A percentile compares a stretch with the other conserved stretches of the same genome.
Evolutionary conservation across 371 early-diverging fungal genomes (phyloP).

Genomic region (Lichtheimia corymbifera): DNA sequence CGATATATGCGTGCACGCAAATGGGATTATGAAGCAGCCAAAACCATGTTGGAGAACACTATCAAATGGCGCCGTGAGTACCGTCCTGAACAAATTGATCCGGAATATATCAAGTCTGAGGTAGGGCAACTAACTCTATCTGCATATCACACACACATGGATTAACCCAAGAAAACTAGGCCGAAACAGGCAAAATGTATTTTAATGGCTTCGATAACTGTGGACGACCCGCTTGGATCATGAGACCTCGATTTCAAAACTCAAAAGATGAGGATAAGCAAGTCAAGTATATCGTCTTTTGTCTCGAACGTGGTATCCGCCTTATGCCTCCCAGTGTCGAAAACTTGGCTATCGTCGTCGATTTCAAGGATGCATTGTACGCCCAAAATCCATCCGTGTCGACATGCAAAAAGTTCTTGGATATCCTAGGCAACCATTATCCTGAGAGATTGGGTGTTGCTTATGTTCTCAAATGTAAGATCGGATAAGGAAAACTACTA

Average conservation of each 20-base stretch:
- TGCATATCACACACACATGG: too few species aligned
- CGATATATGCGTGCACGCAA: conserved; percentile 81
- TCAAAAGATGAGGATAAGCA: conserved; percentile 79
- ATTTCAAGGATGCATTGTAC: conserved; percentile 73
- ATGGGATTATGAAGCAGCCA: conserved; percentile 65
- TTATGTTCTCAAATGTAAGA: conserved; percentile 50
- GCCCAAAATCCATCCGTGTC: conserved; percentile 70
- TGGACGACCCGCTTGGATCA: conserved; percentile 74
- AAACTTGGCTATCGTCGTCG: conserved; percentile 75
- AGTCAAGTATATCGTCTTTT: conserved; percentile 76
- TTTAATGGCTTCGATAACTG: conserved; percentile 73
- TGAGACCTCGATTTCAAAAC: conserved; percentile 78
- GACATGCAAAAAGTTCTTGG: conserved; percentile 77
- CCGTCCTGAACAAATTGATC: conserved; percentile 71
- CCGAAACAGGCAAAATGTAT: conserved; percentile 82
- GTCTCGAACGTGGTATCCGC: conserved; percentile 76
- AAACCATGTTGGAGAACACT: conserved; percentile 65
- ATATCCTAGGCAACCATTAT: conserved; percentile 82
- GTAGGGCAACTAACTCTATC: conserved; percentile 25
- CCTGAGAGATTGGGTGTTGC: conserved; percentile 77
- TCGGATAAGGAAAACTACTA: not conserved
- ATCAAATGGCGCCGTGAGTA: conserved; percentile 78
- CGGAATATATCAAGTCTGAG: conserved; percentile 75
- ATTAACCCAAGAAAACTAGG: conserved; percentile 26
- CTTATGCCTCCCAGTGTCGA: conserved; percentile 78